Base-by-base conservation (phyloP, 1,284 basidiomycete genomes). In the Lentinus polychrous region DNA sequence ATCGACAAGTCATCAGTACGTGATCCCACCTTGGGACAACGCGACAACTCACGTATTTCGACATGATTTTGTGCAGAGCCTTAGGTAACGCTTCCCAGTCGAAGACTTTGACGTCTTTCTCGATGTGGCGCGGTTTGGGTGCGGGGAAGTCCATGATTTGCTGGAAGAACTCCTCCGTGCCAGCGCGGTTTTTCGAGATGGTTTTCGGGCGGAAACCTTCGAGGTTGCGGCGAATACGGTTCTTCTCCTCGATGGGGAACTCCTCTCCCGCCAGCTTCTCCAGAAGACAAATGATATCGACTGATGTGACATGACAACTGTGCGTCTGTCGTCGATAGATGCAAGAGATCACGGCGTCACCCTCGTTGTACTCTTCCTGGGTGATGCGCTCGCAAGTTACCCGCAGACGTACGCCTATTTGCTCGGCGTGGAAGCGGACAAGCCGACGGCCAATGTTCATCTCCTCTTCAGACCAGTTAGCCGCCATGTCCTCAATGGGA, bases 41-140 rank as follows among this genome's bases (percentile, higher is more conserved):
- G 15, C 15, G 38, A 34, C 11, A 34, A 80, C 88, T 65, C 61
- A 93, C 91, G 64, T 95, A 96, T 93, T 96, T 96, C 33, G 85
- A 82, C 42, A 97, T 79, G 54, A 97, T 94, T 72, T 96, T 97
- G 55, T 91, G 85, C 50, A 98, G 68, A 0, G 93, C 92, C 51
- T 83, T 78, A 5, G 77, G 78, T 10, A 98, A 74, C 43, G 83
- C 72, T 39, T 77, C 78, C 94, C 94, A 98, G n/a, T 86, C 83
- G 62, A 98, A 98, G 2, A 97, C 93, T 69, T 98, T 98, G 63
- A 98, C 79, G 60, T 96, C 93, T 75, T 98, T 97, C 66, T 97
- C 94, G 53, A 98, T 98, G 65, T 95, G 94, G 46, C 95, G 76
- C 4, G 94, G 94, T 65, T 92, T 94, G 2, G 94, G 94, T 49